These are phyloP conservation scores for Castanea sativa DNA, from an alignment of 306 rosid genomes.

Conservation along the genomic window DNA sequence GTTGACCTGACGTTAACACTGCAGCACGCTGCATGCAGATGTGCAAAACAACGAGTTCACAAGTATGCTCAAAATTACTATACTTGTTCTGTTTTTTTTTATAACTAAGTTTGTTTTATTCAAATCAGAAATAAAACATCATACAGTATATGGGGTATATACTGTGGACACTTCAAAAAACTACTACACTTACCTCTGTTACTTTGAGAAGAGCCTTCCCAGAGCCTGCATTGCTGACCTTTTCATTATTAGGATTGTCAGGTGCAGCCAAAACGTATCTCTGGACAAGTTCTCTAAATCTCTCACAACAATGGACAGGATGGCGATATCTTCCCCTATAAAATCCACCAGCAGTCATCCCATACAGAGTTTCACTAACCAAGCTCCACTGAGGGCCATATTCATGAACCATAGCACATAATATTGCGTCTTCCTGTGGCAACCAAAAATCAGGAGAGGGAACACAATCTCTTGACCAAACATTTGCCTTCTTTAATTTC, in stretches of 20 bases:
- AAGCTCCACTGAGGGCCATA: conserved; percentile 92
- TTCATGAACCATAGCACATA: conserved; percentile 91
- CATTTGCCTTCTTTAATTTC: conserved; percentile 72
- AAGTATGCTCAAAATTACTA: conserved; percentile 15
- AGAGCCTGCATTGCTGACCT: conserved; percentile 60
- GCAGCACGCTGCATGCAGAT: conserved; percentile 7
- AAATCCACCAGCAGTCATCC: conserved; percentile 86
- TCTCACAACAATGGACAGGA: conserved; percentile 96
- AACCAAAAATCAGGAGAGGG: conserved; percentile 90
- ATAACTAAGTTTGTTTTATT: too few relatives aligned
- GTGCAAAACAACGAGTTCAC: conserved; percentile 2
- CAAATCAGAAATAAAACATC: too few relatives aligned
- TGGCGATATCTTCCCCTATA: conserved; percentile 92
- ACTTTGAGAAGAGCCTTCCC: conserved; percentile 96
- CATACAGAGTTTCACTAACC: conserved; percentile 76
- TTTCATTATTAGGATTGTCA: conserved; percentile 71
- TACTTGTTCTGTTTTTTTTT: not conserved
- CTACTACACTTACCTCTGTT: conserved; percentile 65
- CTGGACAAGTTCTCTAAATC: conserved; percentile 88
- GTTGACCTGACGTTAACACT: not conserved
- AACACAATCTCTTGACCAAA: conserved; percentile 87
- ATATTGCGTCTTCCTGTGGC: conserved; percentile 87
- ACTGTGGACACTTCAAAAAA: not conserved
- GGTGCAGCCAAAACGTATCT: conserved; percentile 57
- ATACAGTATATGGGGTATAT: too few relatives aligned